Evolutionary conservation across 441 rosid species (phyloP), one percentile per base, ranked within the genome.

Genomic region (Populus hybrid): DNA sequence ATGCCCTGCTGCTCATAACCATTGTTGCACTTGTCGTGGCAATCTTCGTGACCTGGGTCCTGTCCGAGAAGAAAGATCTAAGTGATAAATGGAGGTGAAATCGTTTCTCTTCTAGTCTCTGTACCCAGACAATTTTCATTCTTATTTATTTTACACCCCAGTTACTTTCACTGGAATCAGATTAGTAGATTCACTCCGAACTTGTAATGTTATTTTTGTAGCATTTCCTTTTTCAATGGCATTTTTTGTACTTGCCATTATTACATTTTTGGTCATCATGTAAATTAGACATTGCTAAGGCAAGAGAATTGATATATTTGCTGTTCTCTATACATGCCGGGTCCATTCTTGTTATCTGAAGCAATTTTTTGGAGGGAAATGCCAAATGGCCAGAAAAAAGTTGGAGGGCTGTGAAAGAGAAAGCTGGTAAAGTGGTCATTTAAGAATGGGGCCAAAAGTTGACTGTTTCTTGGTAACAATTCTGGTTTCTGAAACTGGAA

Each of bases 11-110:
- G 78, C 96, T 97, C 85, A 77, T 95, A 70, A 97, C 99, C 5
- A 95, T 97, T 5, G 90, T 90, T 50, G 99, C 85, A 12, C 97
- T 97, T 6, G 83, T 97, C 11, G 99, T 85, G 2, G 97, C 99
- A 20, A 93, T 97, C 84, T 90, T 93, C 61, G 91, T 90, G 20
- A 97, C 99, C 1, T 97, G 98, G 97, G 79, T 86, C 61, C 84
- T 92, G 83, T 92, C 99, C 0, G 97, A 97, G 91, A 95, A 85
- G 92, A 97, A 95, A 82, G 99, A 95, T 74, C 86, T 97, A 61
- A 88, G 85, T 21, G 99, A 93, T 66, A 93, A 91, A 77, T 97
- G 99, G 99, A 95, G 97, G 85, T 97, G 86, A 91, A 73, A 72
- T 28, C 66, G 63, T 35, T 69, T 70, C 59, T 50, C 8, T 57